A percentile compares a stretch with the other conserved stretches of the same genome.
Conservation (phyloP, 768 basidiomycete genomes). For the Panaeolus papilionaceus region DNA sequence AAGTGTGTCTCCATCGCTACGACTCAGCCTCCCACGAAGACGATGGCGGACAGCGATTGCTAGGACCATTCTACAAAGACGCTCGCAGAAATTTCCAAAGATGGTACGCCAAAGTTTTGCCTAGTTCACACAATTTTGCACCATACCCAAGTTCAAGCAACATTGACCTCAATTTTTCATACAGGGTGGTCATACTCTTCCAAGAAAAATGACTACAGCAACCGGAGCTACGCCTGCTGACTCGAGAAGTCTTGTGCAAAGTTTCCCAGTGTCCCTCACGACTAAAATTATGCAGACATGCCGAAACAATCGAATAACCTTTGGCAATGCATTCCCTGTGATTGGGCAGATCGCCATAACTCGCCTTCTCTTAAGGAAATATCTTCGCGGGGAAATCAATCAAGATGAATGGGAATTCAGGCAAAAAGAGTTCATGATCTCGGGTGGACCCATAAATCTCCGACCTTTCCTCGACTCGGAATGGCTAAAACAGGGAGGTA, state of each 20-base stretch:
- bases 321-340: conserved; percentile 55
- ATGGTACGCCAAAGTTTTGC: conserved; percentile 36
- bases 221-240: conserved; percentile 44
- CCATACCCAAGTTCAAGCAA: background rate
- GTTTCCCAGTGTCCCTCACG: conserved; percentile 39
- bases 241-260: conserved; percentile 31
- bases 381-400: conserved; percentile 52
- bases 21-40: conserved; percentile 40
- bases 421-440: conserved; percentile 53
- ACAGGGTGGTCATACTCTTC: conserved; percentile 66
- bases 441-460: conserved; percentile 55
- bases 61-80: conserved; percentile 39
- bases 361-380: conserved; percentile 54
- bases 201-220: conserved; percentile 43
- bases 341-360: conserved; percentile 60
- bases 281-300: conserved; percentile 43
- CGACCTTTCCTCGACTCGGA: conserved; percentile 53
- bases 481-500: conserved; percentile 55
- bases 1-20: conserved; percentile 39
- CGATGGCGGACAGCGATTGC: conserved; percentile 56
- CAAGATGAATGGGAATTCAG: conserved; percentile 60
- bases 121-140: background rate
- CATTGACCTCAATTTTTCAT: background rate
- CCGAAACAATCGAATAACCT: conserved; percentile 48
- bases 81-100: conserved; percentile 33